Evolutionary conservation across 164 flowering plant genomes (phyloP).

Genomic region (Akebia trifoliata): DNA sequence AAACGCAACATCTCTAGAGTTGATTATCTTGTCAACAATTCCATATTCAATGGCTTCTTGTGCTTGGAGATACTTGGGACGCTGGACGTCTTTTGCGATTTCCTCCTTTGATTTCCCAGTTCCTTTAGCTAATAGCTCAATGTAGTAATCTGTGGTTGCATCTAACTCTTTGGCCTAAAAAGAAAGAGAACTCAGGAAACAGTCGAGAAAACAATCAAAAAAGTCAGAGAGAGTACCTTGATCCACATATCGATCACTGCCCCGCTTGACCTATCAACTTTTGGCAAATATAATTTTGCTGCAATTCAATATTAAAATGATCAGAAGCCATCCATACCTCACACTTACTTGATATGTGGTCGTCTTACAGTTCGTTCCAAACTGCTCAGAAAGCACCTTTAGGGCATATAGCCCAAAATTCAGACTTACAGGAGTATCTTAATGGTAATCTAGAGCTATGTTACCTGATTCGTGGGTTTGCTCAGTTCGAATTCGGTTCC

Average conservation of each 20-base stretch:
- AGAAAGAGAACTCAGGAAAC: constrained; percentile 5
- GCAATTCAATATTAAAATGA: constrained; percentile 21
- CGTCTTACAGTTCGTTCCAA: neutral
- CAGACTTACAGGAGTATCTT: no score
- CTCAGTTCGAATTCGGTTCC: no score
- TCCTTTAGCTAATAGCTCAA: constrained; percentile 76
- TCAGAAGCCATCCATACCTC: constrained; percentile 2
- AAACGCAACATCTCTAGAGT: constrained; percentile 41
- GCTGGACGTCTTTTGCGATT: constrained; percentile 53
- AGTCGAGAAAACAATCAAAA: neutral
- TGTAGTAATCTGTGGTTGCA: constrained; percentile 56
- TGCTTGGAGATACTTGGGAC: constrained; percentile 55
- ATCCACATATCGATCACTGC: constrained; percentile 82
- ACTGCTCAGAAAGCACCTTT: no score
- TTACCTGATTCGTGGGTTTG: no score
- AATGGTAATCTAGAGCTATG: no score
- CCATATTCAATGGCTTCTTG: constrained; percentile 86
- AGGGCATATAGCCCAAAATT: no score
- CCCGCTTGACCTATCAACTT: constrained; percentile 65
- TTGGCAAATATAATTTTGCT: constrained; percentile 84
- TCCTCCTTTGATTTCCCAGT: constrained; percentile 76
- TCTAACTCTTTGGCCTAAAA: constrained; percentile 86
- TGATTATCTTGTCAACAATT: constrained; percentile 72
- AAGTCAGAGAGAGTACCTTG: constrained; percentile 40
- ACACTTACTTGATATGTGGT: neutral